These are phyloP conservation scores for Ophiostoma pallidulum DNA, from an alignment of 2,329 filamentous ascomycete genomes.

Conservation along the genomic window DNA sequence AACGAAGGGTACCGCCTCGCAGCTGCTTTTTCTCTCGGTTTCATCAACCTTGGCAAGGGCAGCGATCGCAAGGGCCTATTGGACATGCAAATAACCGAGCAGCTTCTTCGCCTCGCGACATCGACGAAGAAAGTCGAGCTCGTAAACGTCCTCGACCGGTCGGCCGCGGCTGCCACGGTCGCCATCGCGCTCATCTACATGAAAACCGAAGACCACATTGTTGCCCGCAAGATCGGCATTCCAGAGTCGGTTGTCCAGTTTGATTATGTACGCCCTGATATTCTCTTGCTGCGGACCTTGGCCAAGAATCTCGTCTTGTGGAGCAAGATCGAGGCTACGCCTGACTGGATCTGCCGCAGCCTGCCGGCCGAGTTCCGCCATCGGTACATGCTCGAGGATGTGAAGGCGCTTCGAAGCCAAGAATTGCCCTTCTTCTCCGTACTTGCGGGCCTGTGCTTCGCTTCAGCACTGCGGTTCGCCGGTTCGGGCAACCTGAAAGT, in stretches of 20 bases:
- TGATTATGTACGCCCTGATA: constrained; percentile 89
- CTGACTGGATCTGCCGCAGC: constrained; percentile 65
- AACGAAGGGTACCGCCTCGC: constrained; percentile 96
- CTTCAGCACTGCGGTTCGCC: constrained; percentile 62
- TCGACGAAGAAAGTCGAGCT: constrained; percentile 84
- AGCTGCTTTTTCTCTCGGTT: constrained; percentile 83
- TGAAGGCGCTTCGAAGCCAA: constrained; percentile 59
- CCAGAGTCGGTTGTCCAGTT: constrained; percentile 86
- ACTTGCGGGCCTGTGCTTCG: constrained; percentile 78
- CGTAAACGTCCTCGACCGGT: constrained; percentile 86
- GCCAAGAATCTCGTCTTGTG: constrained; percentile 90
- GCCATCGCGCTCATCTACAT: constrained; percentile 89
- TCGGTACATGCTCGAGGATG: constrained; percentile 49
- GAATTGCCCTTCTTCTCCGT: constrained; percentile 93
- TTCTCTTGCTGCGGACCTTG: constrained; percentile 80
- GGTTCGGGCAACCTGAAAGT: constrained; percentile 62
- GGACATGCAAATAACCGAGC: constrained; percentile 87
- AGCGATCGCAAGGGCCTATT: constrained; percentile 79
- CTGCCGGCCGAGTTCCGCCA: constrained; percentile 61
- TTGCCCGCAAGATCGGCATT: constrained; percentile 87
- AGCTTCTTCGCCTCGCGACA: constrained; percentile 75
- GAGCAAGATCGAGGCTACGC: constrained; percentile 65
- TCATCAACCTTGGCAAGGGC: constrained; percentile 91
- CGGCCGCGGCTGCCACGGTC: constrained; percentile 85
- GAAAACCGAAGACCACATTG: constrained; percentile 82